phyloP scores from a whole-genome alignment of 1,284 basidiomycete species.

The Trametes versicolor region DNA sequence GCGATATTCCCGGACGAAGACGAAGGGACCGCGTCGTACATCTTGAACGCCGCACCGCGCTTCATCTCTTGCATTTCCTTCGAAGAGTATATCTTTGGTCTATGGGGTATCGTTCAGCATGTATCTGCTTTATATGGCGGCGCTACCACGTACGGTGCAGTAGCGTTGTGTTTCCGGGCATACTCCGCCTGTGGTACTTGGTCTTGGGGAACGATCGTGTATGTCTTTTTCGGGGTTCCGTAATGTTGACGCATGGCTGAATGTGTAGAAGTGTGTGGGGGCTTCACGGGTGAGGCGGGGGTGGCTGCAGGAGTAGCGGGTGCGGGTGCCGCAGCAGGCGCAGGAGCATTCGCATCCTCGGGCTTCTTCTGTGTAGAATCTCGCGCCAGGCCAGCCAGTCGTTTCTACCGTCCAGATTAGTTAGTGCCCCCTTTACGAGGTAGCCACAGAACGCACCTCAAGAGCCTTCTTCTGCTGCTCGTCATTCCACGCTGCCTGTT shows the following conservation, averaged over 20 bases:
- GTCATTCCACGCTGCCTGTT: conserved; percentile 71
- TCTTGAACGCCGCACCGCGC: conserved; percentile 52
- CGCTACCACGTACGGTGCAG: conserved; percentile 41
- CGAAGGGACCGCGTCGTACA: conserved; percentile 76
- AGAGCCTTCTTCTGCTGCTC: conserved; percentile 62
- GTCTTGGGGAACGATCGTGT: conserved; percentile 44
- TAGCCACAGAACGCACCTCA: conserved; percentile 49
- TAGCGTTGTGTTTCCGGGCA: conserved; percentile 26
- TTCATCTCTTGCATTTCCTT: conserved; percentile 52
- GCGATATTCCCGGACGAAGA: conserved; percentile 33
- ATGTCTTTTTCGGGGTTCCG: conserved; percentile 29
- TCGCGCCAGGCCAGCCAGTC: conserved; percentile 33
- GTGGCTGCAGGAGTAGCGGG: conserved; percentile 8
- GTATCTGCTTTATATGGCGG: neutral
- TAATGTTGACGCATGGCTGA: conserved; percentile 14
- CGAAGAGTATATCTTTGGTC: conserved; percentile 61
- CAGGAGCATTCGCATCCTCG: neutral
- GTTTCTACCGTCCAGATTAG: conserved; percentile 16
- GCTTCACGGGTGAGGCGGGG: conserved; percentile 14
- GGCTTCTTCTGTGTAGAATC: conserved; percentile 31
- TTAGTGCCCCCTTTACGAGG: neutral
- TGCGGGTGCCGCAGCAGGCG: conserved; percentile 6
- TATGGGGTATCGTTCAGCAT: conserved; percentile 14
- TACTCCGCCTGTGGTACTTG: conserved; percentile 20
- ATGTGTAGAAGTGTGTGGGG: conserved; percentile 2